Percentiles rank a stretch among this genome's conserved stretches.
These are phyloP conservation scores for Phymatotrichopsis omnivora DNA, from an alignment of 2,329 filamentous ascomycete genomes.

Conservation along the genomic window DNA sequence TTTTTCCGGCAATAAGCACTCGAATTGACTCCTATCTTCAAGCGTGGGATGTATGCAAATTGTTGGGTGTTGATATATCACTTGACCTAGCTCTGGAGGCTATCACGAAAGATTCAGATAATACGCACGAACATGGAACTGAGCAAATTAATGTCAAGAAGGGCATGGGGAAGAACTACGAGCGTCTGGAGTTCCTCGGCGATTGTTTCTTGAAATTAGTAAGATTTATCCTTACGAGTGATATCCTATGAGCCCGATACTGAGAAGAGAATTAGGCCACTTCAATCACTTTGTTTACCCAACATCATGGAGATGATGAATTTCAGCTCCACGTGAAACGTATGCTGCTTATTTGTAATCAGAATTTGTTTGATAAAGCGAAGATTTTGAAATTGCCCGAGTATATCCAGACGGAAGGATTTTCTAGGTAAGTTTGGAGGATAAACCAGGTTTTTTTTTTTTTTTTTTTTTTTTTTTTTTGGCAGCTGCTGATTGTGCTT, in stretches of 20 bases:
- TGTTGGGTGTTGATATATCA: slow-evolving; percentile 48
- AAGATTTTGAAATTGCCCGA: slow-evolving; percentile 54
- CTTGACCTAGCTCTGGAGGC: slow-evolving; percentile 72
- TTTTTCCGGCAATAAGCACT: slow-evolving; percentile 75
- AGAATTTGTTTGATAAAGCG: slow-evolving; percentile 73
- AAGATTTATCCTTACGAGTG: neutral
- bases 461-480: too few relatives aligned
- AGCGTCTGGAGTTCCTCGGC: slow-evolving; percentile 84
- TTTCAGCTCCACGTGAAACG: slow-evolving; percentile 81
- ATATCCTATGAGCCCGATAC: neutral
- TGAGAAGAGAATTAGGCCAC: slow-evolving; percentile 49
- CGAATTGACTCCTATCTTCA: slow-evolving; percentile 75
- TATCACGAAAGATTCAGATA: slow-evolving; percentile 84
- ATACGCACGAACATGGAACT: slow-evolving; percentile 59
- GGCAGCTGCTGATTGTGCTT: too few relatives aligned
- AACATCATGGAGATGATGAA: slow-evolving; percentile 67
- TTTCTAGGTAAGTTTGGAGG: too few relatives aligned
- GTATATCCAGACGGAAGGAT: slow-evolving; percentile 72
- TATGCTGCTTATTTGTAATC: slow-evolving; percentile 86
- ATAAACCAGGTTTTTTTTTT: too few relatives aligned
- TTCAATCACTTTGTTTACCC: slow-evolving; percentile 72
- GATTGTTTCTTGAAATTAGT: slow-evolving; percentile 88
- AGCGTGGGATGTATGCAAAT: slow-evolving; percentile 59
- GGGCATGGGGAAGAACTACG: slow-evolving; percentile 91
- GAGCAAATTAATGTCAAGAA: slow-evolving; percentile 63